Evolutionary conservation across 106 monocot species (phyloP).

Genomic region (Gastrodia elata): DNA sequence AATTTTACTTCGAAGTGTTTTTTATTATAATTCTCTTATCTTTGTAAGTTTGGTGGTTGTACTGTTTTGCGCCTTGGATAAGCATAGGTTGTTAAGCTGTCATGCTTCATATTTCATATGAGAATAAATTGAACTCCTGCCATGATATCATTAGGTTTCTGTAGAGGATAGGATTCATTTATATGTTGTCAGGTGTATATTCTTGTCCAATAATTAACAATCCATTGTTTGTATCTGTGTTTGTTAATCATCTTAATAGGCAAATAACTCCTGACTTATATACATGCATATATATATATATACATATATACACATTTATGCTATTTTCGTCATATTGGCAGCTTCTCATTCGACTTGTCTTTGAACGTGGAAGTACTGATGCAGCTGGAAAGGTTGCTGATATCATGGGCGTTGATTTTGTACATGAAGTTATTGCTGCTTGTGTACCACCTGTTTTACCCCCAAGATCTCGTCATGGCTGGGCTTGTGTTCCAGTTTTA

Average conservation of each 20-base stretch:
- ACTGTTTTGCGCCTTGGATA: background rate
- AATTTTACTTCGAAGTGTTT: background rate
- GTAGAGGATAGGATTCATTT: background rate
- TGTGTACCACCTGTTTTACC: constrained; percentile 97
- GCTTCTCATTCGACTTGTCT: constrained; percentile 82
- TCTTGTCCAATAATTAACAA: background rate
- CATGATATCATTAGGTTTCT: background rate
- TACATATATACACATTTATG: too few species aligned
- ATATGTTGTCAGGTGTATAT: background rate
- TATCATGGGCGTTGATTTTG: constrained; percentile 87
- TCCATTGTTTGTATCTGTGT: background rate
- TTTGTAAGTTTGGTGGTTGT: background rate
- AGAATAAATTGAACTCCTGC: background rate
- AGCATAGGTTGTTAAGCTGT: background rate
- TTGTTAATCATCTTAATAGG: background rate
- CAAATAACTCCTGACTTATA: background rate
- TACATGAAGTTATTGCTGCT: constrained; percentile 90
- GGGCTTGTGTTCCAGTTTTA: constrained; percentile 82
- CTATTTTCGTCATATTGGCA: constrained; percentile 20
- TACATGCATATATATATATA: too few species aligned
- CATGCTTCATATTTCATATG: background rate
- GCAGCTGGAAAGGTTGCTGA: constrained; percentile 95
- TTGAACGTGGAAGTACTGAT: constrained; percentile 92
- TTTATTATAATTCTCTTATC: background rate
- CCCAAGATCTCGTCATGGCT: constrained; percentile 69